These are phyloP conservation scores for Arthrinium puccinioides DNA, from an alignment of 2,329 filamentous ascomycete species.

Conservation along the genomic window DNA sequence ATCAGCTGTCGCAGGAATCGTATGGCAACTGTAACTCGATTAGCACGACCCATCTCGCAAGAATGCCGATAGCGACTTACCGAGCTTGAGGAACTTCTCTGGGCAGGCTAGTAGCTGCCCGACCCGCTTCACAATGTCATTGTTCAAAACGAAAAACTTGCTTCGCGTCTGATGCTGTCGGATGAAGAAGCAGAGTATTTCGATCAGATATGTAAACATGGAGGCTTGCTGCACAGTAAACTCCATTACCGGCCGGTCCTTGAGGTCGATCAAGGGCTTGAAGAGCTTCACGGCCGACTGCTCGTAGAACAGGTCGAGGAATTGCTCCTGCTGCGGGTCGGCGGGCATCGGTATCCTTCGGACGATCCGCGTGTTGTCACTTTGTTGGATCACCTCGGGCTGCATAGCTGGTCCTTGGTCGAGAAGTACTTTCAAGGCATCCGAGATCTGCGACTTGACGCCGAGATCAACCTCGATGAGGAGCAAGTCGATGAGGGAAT, in stretches of 20 bases:
- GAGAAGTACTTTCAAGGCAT: slow-evolving; percentile 88
- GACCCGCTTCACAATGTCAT: slow-evolving; percentile 72
- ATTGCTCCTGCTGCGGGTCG: slow-evolving; percentile 74
- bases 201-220: slow-evolving; percentile 85
- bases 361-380: slow-evolving; percentile 60
- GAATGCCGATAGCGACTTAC: slow-evolving; percentile 38
- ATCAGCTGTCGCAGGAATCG: slow-evolving; percentile 90
- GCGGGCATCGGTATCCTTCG: slow-evolving; percentile 48
- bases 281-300: slow-evolving; percentile 80
- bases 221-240: slow-evolving; percentile 79
- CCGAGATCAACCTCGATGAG: slow-evolving; percentile 88
- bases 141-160: slow-evolving; percentile 78
- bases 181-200: slow-evolving; percentile 90
- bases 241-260: slow-evolving; percentile 59
- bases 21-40: slow-evolving; percentile 57
- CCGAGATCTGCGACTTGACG: slow-evolving; percentile 90
- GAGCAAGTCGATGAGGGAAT: slow-evolving; percentile 86
- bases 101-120: slow-evolving; percentile 74
- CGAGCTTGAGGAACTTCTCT: slow-evolving; percentile 88
- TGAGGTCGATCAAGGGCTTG: slow-evolving; percentile 74
- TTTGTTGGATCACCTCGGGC: slow-evolving; percentile 53
- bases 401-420: slow-evolving; percentile 54
- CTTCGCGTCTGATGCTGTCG: slow-evolving; percentile 80
- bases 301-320: slow-evolving; percentile 86
- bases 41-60: background rate